These are phyloP conservation scores for Fraxinus dipetala DNA, from an alignment of 305 asterid species.

Conservation along the genomic window DNA sequence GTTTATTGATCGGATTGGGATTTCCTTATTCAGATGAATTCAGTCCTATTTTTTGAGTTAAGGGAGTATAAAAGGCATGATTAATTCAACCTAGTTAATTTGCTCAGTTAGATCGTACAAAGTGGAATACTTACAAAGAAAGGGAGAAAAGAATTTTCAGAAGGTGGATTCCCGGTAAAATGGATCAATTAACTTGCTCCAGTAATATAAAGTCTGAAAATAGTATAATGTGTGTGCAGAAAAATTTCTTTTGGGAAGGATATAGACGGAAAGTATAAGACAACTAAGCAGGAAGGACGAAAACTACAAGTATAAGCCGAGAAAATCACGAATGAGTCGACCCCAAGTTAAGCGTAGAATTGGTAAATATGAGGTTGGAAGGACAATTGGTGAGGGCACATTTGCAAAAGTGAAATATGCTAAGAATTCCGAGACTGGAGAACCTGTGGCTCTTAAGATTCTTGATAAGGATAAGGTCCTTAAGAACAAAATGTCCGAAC, in stretches of 20 bases:
- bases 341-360: constrained; percentile 67
- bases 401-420: constrained; percentile 91
- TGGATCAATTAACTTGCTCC: background rate
- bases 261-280: constrained; percentile 10
- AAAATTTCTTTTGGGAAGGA: constrained; percentile 7
- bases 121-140: background rate
- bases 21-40: background rate
- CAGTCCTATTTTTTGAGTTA: background rate
- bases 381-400: constrained; percentile 96
- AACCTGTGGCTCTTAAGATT: constrained; percentile 77
- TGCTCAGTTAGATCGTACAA: background rate
- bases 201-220: constrained; percentile 15
- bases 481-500: constrained; percentile 89
- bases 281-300: background rate
- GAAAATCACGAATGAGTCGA: constrained; percentile 49
- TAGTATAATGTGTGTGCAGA: constrained; percentile 31
- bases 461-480: constrained; percentile 90
- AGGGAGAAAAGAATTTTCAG: background rate
- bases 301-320: constrained; percentile 3
- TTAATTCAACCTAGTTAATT: background rate
- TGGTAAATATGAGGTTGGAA: constrained; percentile 91
- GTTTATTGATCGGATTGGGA: background rate
- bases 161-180: background rate
- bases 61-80: background rate
- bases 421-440: constrained; percentile 68